phyloP scores from a whole-genome alignment of 768 basidiomycete genomes.

The Serendipita sp. region DNA sequence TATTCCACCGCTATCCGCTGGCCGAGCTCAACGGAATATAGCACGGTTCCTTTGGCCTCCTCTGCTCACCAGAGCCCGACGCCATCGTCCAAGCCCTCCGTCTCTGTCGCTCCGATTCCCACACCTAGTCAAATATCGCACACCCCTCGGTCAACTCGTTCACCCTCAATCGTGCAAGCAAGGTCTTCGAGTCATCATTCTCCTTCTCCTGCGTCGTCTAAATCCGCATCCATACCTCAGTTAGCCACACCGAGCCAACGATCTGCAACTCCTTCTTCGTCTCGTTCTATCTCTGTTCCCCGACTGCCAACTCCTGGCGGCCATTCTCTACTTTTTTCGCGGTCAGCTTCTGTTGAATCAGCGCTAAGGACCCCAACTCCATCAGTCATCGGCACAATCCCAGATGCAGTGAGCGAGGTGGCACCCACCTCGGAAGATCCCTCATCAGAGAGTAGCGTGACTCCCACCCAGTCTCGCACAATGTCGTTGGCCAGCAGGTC shows the following conservation, averaged over 20 bases:
- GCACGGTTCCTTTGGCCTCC: too few relatives aligned
- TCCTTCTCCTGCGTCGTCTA: neutral
- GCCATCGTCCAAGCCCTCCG: neutral
- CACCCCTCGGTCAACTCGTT: neutral
- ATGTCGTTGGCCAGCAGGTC: neutral
- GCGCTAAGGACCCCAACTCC: conserved; percentile 6
- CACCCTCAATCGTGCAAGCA: conserved; percentile 16
- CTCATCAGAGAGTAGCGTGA: neutral
- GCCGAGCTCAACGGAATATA: too few relatives aligned
- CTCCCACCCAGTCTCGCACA: neutral
- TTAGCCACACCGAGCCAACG: neutral
- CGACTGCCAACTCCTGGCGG: neutral
- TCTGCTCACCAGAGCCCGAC: neutral
- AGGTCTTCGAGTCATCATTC: conserved; percentile 7
- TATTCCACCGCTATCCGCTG: too few relatives aligned
- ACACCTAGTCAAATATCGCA: conserved; percentile 3
- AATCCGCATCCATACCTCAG: neutral
- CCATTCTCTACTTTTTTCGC: too few relatives aligned
- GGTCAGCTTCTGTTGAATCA: too few relatives aligned
- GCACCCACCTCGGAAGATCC: neutral
- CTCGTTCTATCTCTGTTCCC: neutral
- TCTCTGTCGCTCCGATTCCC: conserved; percentile 17
- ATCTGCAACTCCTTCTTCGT: neutral
- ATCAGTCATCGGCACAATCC: neutral
- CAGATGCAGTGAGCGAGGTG: neutral